These are phyloP conservation scores for Aspergillus aculeatus DNA, from an alignment of 2,329 filamentous ascomycete species.

Conservation along the genomic window DNA sequence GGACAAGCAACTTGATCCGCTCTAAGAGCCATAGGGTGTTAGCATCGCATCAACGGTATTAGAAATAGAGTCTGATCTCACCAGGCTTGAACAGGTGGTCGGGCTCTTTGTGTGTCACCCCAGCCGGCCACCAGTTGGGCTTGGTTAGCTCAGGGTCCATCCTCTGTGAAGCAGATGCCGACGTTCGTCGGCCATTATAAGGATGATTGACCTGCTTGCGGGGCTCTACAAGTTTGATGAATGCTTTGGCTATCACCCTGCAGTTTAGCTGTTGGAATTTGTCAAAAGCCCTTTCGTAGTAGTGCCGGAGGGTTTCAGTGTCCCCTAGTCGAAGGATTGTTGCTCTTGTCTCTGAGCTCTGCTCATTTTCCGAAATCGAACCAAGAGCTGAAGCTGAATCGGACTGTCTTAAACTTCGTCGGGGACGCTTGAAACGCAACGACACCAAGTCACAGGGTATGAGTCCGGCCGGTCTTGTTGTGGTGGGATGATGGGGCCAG, in stretches of 20 bases:
- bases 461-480: conserved; percentile 21
- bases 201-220: conserved; percentile 47
- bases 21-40: conserved; percentile 25
- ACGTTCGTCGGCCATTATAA: conserved; percentile 42
- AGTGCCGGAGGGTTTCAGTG: conserved; percentile 28
- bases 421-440: conserved; percentile 27
- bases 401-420: conserved; percentile 22
- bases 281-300: conserved; percentile 41
- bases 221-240: conserved; percentile 45
- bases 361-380: conserved; percentile 5
- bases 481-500: conserved; percentile 26
- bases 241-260: conserved; percentile 43
- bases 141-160: conserved; percentile 42
- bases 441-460: conserved; percentile 36
- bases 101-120: conserved; percentile 45
- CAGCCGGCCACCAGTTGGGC: conserved; percentile 41
- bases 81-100: conserved; percentile 46
- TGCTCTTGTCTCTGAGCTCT: conserved; percentile 15
- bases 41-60: background rate
- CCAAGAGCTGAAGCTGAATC: conserved; percentile 7
- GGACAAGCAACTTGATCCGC: conserved; percentile 40
- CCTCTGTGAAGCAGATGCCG: conserved; percentile 22
- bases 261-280: conserved; percentile 45
- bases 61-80: conserved; percentile 20
- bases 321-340: conserved; percentile 32